Percentiles rank a stretch among this genome's conserved stretches.
Conservation (phyloP, 2,329 filamentous ascomycete genomes). For the Alternaria brassicae region DNA sequence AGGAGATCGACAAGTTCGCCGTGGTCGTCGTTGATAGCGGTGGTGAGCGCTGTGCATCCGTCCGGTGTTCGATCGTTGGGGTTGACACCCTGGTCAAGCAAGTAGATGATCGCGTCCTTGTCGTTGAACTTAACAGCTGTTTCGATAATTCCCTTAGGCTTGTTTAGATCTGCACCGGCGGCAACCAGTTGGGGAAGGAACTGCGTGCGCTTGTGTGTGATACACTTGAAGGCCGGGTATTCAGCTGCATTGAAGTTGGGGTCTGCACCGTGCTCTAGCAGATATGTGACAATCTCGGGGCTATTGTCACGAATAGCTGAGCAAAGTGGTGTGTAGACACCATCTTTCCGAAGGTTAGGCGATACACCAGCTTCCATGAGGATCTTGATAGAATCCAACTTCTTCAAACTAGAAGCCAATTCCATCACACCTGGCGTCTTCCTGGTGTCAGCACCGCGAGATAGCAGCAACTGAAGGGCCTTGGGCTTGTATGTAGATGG, state of each 20-base stretch:
- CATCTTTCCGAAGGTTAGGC: constrained; percentile 69
- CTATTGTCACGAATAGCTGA: constrained; percentile 72
- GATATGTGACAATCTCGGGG: constrained; percentile 66
- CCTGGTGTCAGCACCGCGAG: constrained; percentile 65
- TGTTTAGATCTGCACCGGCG: constrained; percentile 66
- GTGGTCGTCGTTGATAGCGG: constrained; percentile 68
- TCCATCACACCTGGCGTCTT: constrained; percentile 70
- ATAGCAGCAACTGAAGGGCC: constrained; percentile 65
- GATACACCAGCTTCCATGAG: constrained; percentile 67
- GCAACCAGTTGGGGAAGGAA: constrained; percentile 64
- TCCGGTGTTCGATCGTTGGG: constrained; percentile 66
- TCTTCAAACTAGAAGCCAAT: constrained; percentile 68
- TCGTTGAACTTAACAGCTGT: constrained; percentile 69
- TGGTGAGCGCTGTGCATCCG: constrained; percentile 69
- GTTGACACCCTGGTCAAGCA: constrained; percentile 66
- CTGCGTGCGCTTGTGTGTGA: constrained; percentile 69
- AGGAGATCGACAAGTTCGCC: constrained; percentile 67
- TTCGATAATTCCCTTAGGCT: constrained; percentile 71
- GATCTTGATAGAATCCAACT: constrained; percentile 65
- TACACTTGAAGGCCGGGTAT: constrained; percentile 72
- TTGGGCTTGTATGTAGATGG: constrained; percentile 66
- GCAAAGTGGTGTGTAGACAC: constrained; percentile 72
- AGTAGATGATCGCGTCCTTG: constrained; percentile 65
- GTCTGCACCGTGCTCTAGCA: constrained; percentile 62
- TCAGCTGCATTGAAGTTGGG: constrained; percentile 65